phyloP scores from a whole-genome alignment of 1,284 basidiomycete genomes.

The Leccinum fuscescens region DNA sequence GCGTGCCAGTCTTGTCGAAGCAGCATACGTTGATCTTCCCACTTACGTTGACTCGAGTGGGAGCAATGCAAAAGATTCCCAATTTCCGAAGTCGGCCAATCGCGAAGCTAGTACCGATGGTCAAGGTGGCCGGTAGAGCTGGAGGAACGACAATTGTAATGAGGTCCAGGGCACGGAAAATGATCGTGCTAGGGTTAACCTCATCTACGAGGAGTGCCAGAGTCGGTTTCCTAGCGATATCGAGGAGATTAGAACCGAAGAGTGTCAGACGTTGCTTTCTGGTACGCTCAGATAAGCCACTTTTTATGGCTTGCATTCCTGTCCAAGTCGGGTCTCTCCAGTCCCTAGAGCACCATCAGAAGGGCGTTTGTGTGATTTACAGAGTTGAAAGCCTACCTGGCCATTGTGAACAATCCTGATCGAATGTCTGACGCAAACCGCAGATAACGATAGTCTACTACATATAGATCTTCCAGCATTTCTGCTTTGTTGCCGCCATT shows the following conservation, averaged over 20 bases:
- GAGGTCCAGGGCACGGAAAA: slow-evolving; percentile 92
- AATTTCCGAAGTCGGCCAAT: slow-evolving; percentile 85
- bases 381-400: slow-evolving; percentile 50
- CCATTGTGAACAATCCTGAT: slow-evolving; percentile 80
- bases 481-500: slow-evolving; percentile 34
- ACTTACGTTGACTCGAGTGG: slow-evolving; percentile 92
- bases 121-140: slow-evolving; percentile 94
- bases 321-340: slow-evolving; percentile 90
- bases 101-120: slow-evolving; percentile 97
- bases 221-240: slow-evolving; percentile 48
- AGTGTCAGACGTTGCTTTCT: slow-evolving; percentile 68
- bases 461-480: slow-evolving; percentile 50
- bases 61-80: slow-evolving; percentile 96
- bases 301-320: slow-evolving; percentile 57
- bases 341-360: slow-evolving; percentile 52
- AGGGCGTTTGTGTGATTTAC: background rate
- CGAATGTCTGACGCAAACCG: slow-evolving; percentile 87
- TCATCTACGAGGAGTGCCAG: too few species aligned
- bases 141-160: slow-evolving; percentile 98
- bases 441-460: slow-evolving; percentile 85
- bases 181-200: slow-evolving; percentile 60
- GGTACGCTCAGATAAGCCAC: slow-evolving; percentile 56
- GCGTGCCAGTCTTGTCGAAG: slow-evolving; percentile 99
- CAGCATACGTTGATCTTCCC: slow-evolving; percentile 98
- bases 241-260: slow-evolving; percentile 89